These are phyloP conservation scores for Trichosporon inkin DNA, from an alignment of 1,284 basidiomycete genomes.

Conservation along the genomic window DNA sequence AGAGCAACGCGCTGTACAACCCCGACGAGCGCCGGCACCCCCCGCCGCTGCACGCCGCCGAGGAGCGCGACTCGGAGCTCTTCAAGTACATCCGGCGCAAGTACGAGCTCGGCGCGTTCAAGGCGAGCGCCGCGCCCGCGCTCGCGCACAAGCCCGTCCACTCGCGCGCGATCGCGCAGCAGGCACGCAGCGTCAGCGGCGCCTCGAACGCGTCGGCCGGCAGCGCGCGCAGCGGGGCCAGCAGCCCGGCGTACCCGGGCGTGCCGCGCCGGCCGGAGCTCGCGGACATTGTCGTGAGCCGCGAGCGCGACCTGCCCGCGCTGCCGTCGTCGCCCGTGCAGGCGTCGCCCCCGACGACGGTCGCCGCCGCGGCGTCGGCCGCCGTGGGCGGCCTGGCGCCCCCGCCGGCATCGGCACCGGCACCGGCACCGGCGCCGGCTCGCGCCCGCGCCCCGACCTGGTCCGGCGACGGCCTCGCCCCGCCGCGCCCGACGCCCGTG, in stretches of 20 bases:
- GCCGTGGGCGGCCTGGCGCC: conserved; percentile 6
- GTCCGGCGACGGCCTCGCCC: not conserved
- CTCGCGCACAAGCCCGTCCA: conserved; percentile 15
- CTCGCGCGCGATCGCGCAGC: conserved; percentile 16
- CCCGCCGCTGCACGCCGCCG: conserved; percentile 35
- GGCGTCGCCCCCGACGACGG: not conserved
- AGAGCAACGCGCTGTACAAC: conserved; percentile 44
- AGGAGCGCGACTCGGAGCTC: conserved; percentile 47
- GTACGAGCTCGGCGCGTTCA: conserved; percentile 47
- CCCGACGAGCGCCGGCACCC: conserved; percentile 44
- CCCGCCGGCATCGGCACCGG: not conserved
- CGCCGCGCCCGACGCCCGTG: not conserved
- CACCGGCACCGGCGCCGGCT: not conserved
- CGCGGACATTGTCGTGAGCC: not conserved
- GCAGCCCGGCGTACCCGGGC: not conserved
- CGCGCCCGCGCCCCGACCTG: conserved; percentile 6
- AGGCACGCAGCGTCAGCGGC: conserved; percentile 7
- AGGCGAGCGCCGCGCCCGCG: conserved; percentile 20
- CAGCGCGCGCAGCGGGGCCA: not conserved
- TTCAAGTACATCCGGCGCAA: conserved; percentile 48
- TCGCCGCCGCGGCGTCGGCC: not conserved
- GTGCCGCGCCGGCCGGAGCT: conserved; percentile 5
- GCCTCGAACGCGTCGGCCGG: not conserved
- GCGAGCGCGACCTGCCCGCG: conserved; percentile 11
- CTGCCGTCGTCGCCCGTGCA: not conserved